A percentile compares a stretch with the other conserved stretches of the same genome.
phyloP scores from a whole-genome alignment of 257 asterid genomes.

The Haberlea rhodopensis region DNA sequence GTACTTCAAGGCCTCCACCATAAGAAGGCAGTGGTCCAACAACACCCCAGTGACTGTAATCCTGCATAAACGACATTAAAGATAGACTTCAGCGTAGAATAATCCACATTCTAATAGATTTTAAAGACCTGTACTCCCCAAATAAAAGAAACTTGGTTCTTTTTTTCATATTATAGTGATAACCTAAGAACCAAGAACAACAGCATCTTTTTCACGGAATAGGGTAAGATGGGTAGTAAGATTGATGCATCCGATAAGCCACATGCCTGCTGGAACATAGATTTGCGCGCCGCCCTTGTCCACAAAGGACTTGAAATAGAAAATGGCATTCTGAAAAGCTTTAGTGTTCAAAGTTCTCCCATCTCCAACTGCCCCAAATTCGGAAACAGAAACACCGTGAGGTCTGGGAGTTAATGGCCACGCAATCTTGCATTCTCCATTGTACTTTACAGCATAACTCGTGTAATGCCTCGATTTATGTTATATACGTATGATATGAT shows the following conservation, averaged over 20 bases:
- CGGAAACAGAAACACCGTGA: slow-evolving; percentile 35
- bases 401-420: slow-evolving; percentile 36
- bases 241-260: slow-evolving; percentile 85
- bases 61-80: slow-evolving; percentile 38
- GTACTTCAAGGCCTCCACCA: slow-evolving; percentile 57
- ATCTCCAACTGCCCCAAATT: slow-evolving; percentile 45
- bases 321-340: slow-evolving; percentile 28
- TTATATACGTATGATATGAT: too few relatives aligned
- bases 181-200: slow-evolving; percentile 92
- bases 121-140: too few relatives aligned
- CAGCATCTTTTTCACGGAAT: slow-evolving; percentile 81
- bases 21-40: slow-evolving; percentile 72
- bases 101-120: too few relatives aligned
- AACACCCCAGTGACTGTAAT: slow-evolving; percentile 58
- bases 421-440: slow-evolving; percentile 27
- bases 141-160: too few relatives aligned
- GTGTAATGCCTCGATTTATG: too few relatives aligned
- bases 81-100: not conserved
- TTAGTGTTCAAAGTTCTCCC: slow-evolving; percentile 86
- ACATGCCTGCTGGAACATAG: slow-evolving; percentile 82
- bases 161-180: not conserved
- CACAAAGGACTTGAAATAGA: slow-evolving; percentile 60
- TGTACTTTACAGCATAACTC: slow-evolving; percentile 18
- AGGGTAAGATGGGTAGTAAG: slow-evolving; percentile 96
- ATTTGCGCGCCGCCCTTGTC: slow-evolving; percentile 99